A percentile compares a stretch with the other conserved stretches of the same genome.
phyloP scores from a whole-genome alignment of 129 eudicot species.

The Helichrysum umbraculigerum region DNA sequence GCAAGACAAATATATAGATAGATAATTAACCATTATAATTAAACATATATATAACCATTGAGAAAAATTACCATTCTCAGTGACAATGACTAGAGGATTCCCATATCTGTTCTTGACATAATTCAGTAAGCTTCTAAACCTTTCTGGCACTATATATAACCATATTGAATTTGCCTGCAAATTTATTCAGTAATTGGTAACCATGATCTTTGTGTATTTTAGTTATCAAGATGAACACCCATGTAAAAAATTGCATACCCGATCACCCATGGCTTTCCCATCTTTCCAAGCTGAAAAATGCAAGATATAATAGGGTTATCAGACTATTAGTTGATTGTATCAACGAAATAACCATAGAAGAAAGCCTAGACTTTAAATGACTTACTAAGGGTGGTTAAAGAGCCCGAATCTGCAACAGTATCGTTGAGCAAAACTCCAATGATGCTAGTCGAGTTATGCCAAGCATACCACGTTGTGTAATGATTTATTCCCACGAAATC shows the following conservation, averaged over 20 bases:
- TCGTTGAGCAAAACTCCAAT: conserved; percentile 63
- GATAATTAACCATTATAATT: not conserved
- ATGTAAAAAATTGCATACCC: conserved; percentile 43
- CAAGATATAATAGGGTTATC: not conserved
- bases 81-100: conserved; percentile 72
- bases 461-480: conserved; percentile 82
- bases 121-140: conserved; percentile 78
- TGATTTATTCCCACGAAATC: conserved; percentile 94
- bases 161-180: conserved; percentile 90
- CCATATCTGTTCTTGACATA: conserved; percentile 79
- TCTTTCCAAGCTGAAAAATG: conserved; percentile 57
- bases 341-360: not conserved
- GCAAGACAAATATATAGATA: not conserved
- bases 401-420: conserved; percentile 68
- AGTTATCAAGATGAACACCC: not conserved
- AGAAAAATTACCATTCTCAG: conserved; percentile 76
- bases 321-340: not conserved
- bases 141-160: conserved; percentile 89
- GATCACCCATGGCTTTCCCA: conserved; percentile 66
- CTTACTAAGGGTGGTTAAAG: conserved; percentile 70
- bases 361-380: not conserved
- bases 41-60: not conserved
- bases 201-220: not conserved
- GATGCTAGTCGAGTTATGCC: conserved; percentile 47
- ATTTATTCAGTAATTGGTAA: not conserved